phyloP scores from a whole-genome alignment of 768 basidiomycete genomes.

The Dentipellis fragilis region DNA sequence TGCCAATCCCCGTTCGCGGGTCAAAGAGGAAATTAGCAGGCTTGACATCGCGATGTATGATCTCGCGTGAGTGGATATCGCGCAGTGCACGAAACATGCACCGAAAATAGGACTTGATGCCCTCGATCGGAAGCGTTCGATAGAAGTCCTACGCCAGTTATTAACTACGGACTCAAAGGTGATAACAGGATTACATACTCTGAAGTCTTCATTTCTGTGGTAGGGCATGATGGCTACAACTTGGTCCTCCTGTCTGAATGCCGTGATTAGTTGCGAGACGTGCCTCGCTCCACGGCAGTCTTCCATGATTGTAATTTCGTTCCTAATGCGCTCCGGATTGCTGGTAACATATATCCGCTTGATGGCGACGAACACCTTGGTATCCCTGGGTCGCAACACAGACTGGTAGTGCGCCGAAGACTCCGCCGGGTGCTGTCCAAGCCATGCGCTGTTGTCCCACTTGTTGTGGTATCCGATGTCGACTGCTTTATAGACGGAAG shows the following conservation, averaged over 20 bases:
- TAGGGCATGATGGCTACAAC: slow-evolving; percentile 93
- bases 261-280: slow-evolving; percentile 88
- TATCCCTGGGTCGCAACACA: slow-evolving; percentile 26
- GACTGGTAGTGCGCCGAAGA: slow-evolving; percentile 65
- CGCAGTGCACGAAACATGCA: slow-evolving; percentile 86
- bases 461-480: slow-evolving; percentile 68
- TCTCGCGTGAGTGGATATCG: slow-evolving; percentile 75
- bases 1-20: slow-evolving; percentile 71
- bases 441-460: slow-evolving; percentile 72
- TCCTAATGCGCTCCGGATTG: slow-evolving; percentile 83
- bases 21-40: slow-evolving; percentile 97
- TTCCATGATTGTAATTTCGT: slow-evolving; percentile 88
- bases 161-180: background rate
- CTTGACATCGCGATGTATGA: slow-evolving; percentile 96
- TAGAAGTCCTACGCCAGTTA: slow-evolving; percentile 60
- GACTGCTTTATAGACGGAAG: slow-evolving; percentile 96
- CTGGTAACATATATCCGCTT: slow-evolving; percentile 98
- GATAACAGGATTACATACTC: slow-evolving; percentile 45
- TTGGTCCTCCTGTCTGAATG: slow-evolving; percentile 85
- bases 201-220: slow-evolving; percentile 85
- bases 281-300: slow-evolving; percentile 78
- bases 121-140: slow-evolving; percentile 57
- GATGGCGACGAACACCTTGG: slow-evolving; percentile 77
- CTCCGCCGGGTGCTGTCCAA: slow-evolving; percentile 46
- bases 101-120: slow-evolving; percentile 79